A percentile compares a stretch with the other conserved stretches of the same genome.
These are phyloP conservation scores for Pyrenula massariospora DNA, from an alignment of 495 filamentous ascomycete genomes.

Conservation along the genomic window DNA sequence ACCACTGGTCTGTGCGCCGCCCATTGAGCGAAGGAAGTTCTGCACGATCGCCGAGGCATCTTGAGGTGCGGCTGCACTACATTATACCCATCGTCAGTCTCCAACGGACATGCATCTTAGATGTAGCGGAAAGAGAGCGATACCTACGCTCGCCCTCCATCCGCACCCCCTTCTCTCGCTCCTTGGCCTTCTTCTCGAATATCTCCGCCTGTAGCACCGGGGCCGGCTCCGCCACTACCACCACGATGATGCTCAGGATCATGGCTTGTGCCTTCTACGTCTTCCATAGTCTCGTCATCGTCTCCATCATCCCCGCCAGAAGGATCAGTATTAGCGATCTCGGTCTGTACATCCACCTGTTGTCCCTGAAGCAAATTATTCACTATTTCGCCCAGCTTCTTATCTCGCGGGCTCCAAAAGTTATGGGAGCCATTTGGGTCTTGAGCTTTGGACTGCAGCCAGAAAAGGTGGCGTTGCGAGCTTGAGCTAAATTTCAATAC, in stretches of 20 bases:
- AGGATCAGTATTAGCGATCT: slow-evolving; percentile 53
- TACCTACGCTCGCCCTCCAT: slow-evolving; percentile 99
- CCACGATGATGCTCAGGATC: slow-evolving; percentile 42
- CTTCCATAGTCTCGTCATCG: slow-evolving; percentile 76
- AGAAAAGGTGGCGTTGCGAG: slow-evolving; percentile 85
- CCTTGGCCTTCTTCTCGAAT: slow-evolving; percentile 80
- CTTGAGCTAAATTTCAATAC: slow-evolving; percentile 91
- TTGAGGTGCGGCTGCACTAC: slow-evolving; percentile 32
- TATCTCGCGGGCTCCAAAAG: slow-evolving; percentile 72
- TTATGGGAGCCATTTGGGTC: slow-evolving; percentile 55
- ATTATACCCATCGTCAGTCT: slow-evolving; percentile 5
- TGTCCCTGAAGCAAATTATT: slow-evolving; percentile 75
- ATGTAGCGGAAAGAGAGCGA: slow-evolving; percentile 23
- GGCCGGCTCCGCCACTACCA: slow-evolving; percentile 66
- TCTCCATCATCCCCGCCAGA: slow-evolving; percentile 39
- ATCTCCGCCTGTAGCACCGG: slow-evolving; percentile 80
- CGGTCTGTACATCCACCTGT: slow-evolving; percentile 71
- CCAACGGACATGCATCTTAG: slow-evolving; percentile 8
- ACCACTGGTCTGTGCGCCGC: slow-evolving; percentile 36
- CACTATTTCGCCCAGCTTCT: slow-evolving; percentile 74
- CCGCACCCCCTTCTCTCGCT: slow-evolving; percentile 81
- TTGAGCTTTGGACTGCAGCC: slow-evolving; percentile 84
- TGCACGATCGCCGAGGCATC: slow-evolving; percentile 58
- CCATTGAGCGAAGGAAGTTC: slow-evolving; percentile 78
- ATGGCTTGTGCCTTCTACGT: slow-evolving; percentile 54